These are phyloP conservation scores for Calocera viscosa DNA, from an alignment of 768 basidiomycete genomes.

Conservation along the genomic window DNA sequence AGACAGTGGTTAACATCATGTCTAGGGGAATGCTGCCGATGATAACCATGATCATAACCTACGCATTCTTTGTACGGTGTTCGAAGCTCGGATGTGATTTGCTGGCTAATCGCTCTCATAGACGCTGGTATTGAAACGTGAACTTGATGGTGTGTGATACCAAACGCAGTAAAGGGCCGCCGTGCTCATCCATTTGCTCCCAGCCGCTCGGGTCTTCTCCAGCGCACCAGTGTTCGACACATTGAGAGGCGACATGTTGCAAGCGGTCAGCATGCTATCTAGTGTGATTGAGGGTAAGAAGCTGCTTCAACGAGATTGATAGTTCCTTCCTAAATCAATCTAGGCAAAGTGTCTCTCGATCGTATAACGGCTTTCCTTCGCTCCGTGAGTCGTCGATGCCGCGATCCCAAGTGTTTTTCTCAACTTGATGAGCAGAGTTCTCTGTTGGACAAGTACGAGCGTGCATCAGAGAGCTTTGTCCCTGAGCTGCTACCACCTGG, in stretches of 20 bases:
- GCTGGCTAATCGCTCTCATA: neutral
- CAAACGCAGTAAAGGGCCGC: conserved; percentile 14
- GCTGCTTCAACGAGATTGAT: conserved; percentile 8
- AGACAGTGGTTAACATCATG: neutral
- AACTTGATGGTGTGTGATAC: conserved; percentile 24
- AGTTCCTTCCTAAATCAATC: neutral
- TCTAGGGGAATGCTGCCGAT: conserved; percentile 48
- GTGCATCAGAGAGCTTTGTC: conserved; percentile 12
- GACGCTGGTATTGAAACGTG: conserved; percentile 30
- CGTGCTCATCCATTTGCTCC: conserved; percentile 29
- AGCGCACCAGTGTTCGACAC: conserved; percentile 52
- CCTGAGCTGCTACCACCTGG: conserved; percentile 13
- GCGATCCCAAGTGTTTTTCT: neutral
- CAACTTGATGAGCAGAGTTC: conserved; percentile 22
- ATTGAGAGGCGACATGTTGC: conserved; percentile 39
- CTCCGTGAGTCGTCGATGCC: neutral
- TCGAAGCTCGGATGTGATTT: neutral
- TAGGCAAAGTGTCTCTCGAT: conserved; percentile 52
- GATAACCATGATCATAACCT: conserved; percentile 53
- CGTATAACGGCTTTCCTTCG: conserved; percentile 40
- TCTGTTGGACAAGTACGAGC: conserved; percentile 24
- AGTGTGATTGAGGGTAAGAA: conserved; percentile 19
- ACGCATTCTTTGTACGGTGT: conserved; percentile 41
- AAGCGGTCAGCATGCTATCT: conserved; percentile 27
- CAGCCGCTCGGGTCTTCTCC: conserved; percentile 35